Percentiles rank a stretch among this genome's conserved stretches.
phyloP scores from a whole-genome alignment of 2,329 filamentous ascomycete species.

The Cryphonectria radicalis region DNA sequence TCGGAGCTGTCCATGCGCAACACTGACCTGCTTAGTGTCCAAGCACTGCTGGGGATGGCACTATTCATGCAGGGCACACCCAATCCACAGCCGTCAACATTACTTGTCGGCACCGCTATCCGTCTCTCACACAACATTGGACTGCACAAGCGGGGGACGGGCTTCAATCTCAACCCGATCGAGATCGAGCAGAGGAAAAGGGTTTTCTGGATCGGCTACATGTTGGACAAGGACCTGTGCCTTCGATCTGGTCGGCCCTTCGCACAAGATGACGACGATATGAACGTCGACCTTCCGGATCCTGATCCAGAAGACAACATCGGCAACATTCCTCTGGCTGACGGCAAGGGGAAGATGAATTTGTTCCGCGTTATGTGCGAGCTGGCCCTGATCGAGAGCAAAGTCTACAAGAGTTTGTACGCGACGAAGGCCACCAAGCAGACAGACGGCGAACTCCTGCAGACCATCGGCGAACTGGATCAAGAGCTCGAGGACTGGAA shows the following conservation, averaged over 20 bases:
- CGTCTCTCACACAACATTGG: slow-evolving; percentile 92
- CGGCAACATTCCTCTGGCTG: slow-evolving; percentile 87
- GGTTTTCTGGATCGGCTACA: slow-evolving; percentile 70
- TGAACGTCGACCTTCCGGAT: slow-evolving; percentile 95
- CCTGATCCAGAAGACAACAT: slow-evolving; percentile 90
- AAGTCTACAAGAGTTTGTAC: slow-evolving; percentile 91
- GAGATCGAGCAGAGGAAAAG: slow-evolving; percentile 86
- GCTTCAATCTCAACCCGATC: slow-evolving; percentile 89
- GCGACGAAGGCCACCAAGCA: slow-evolving; percentile 91
- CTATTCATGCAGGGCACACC: slow-evolving; percentile 95
- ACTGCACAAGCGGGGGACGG: slow-evolving; percentile 88
- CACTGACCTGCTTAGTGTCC: slow-evolving; percentile 91
- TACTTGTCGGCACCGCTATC: slow-evolving; percentile 88
- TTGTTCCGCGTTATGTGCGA: slow-evolving; percentile 92
- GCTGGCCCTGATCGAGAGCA: slow-evolving; percentile 88
- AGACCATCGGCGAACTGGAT: slow-evolving; percentile 94
- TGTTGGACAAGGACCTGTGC: slow-evolving; percentile 67
- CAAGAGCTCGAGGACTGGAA: slow-evolving; percentile 93
- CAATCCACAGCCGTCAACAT: slow-evolving; percentile 92
- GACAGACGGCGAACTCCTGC: slow-evolving; percentile 88
- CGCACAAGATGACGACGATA: slow-evolving; percentile 69
- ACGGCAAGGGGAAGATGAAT: slow-evolving; percentile 92
- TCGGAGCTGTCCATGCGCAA: slow-evolving; percentile 94
- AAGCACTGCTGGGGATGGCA: slow-evolving; percentile 90
- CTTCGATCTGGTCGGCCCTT: slow-evolving; percentile 63